Conservation (phyloP, 352 stramenopile genomes). For the Pythium brassicae region DNA sequence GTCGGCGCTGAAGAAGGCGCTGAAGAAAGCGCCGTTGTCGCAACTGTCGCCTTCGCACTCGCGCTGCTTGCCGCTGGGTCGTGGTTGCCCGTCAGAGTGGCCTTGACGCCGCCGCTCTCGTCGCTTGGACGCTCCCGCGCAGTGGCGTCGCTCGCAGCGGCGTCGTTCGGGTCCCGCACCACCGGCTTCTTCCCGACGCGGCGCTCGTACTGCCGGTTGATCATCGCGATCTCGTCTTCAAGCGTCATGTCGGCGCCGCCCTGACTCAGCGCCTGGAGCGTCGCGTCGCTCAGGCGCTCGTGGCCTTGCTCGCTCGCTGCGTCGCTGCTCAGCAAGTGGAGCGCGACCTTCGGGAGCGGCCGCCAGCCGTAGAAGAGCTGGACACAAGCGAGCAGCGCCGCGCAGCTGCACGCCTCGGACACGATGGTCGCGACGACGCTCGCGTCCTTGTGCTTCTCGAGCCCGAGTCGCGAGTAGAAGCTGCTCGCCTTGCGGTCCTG, state of each 20-base stretch:
- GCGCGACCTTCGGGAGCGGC: constrained; percentile 55
- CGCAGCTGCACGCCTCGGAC: constrained; percentile 71
- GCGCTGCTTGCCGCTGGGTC: background rate
- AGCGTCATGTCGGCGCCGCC: constrained; percentile 38
- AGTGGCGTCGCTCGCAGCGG: constrained; percentile 6
- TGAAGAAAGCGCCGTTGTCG: background rate
- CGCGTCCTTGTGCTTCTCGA: constrained; percentile 54
- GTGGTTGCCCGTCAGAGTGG: background rate
- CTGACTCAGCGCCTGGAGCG: constrained; percentile 37
- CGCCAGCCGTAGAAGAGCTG: constrained; percentile 76
- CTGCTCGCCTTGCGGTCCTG: constrained; percentile 60
- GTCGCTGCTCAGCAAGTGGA: constrained; percentile 51
- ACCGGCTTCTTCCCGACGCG: constrained; percentile 56
- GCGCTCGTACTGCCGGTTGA: constrained; percentile 75
- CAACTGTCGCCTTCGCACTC: too few species aligned
- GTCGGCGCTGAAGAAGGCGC: background rate
- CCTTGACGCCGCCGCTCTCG: background rate
- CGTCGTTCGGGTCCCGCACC: constrained; percentile 27
- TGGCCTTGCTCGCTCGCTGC: constrained; percentile 3
- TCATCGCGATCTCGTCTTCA: constrained; percentile 69
- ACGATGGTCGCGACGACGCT: constrained; percentile 71
- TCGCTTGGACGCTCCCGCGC: background rate
- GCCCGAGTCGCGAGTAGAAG: constrained; percentile 73
- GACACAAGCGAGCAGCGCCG: constrained; percentile 71
- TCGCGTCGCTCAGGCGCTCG: constrained; percentile 24